Conservation (phyloP, 495 filamentous ascomycete species). For the Neurospora sp. region DNA sequence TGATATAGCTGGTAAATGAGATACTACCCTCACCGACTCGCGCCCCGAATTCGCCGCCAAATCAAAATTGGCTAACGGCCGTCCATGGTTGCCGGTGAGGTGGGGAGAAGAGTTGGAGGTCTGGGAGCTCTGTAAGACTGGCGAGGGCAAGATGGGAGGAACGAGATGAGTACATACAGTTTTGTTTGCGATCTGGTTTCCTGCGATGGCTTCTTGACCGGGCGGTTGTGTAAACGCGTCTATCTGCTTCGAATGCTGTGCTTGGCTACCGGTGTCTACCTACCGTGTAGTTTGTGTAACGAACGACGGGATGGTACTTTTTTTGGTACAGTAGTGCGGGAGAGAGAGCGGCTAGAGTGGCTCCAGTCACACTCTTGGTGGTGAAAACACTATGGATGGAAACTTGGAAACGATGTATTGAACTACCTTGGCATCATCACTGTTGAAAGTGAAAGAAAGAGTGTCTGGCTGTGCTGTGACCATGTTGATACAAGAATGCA, state of each 20-base stretch:
- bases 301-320: neutral
- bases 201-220: neutral
- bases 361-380: neutral
- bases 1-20: neutral
- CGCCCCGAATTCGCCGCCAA: neutral
- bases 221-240: neutral
- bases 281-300: neutral
- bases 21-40: neutral
- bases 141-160: neutral
- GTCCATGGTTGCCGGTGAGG: neutral
- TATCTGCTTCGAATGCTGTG: neutral
- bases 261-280: neutral
- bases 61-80: neutral
- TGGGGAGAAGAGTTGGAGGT: neutral
- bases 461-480: neutral
- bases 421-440: no score
- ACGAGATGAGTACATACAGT: neutral
- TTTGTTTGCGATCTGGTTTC: neutral
- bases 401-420: neutral
- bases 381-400: neutral
- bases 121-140: neutral
- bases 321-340: neutral
- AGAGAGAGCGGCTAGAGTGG: neutral
- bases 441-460: neutral
- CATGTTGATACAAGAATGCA: neutral